Conservation (phyloP, 768 basidiomycete genomes). For the Suillus placidus region DNA sequence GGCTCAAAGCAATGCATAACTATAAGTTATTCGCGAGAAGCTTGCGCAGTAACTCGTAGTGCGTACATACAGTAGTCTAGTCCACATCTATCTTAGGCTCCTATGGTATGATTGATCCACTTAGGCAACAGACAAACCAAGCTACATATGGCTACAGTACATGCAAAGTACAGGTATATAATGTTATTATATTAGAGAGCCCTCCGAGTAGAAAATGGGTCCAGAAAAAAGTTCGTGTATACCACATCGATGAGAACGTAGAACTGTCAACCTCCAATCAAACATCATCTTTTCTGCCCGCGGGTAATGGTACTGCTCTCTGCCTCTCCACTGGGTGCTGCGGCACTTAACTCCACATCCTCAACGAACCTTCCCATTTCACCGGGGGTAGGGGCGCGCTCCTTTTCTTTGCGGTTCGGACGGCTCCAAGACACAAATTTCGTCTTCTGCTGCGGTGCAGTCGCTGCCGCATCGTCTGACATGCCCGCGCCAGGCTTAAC, state of each 20-base stretch:
- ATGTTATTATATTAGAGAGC: background rate
- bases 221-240: slow-evolving; percentile 4
- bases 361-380: slow-evolving; percentile 44
- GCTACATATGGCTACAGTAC: background rate
- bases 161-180: background rate
- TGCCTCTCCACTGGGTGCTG: background rate
- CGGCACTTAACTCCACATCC: slow-evolving; percentile 26
- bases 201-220: background rate
- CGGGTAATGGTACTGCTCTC: background rate
- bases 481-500: slow-evolving; percentile 59
- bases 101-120: background rate
- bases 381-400: slow-evolving; percentile 22
- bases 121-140: background rate
- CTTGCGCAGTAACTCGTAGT: background rate
- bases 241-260: background rate
- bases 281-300: background rate
- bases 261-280: background rate
- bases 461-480: slow-evolving; percentile 37
- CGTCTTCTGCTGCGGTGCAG: slow-evolving; percentile 21
- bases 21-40: background rate
- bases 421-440: slow-evolving; percentile 14
- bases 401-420: slow-evolving; percentile 24
- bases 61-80: background rate
- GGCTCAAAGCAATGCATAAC: background rate
- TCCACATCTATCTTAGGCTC: background rate